phyloP scores from a whole-genome alignment of 352 stramenopile species.

The Globisporangium camurandrum region DNA sequence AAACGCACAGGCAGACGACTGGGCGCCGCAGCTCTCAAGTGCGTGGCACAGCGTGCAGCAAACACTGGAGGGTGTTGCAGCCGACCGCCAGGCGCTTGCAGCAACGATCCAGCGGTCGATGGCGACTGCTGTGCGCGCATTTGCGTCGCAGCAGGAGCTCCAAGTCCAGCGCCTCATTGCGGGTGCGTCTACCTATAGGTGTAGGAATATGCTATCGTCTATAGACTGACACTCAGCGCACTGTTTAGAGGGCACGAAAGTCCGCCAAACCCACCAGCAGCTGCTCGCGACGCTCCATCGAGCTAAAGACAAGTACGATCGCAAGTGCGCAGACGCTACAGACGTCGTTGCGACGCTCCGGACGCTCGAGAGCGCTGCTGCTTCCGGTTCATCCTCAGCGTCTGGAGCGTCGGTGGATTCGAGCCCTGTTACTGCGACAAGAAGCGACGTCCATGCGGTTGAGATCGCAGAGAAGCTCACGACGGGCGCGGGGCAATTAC shows the following conservation, averaged over 20 bases:
- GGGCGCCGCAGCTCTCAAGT: conserved; percentile 47
- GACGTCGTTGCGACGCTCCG: conserved; percentile 34
- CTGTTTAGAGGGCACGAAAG: conserved; percentile 66
- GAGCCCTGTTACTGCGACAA: neutral
- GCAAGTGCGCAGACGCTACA: conserved; percentile 55
- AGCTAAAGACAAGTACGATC: conserved; percentile 74
- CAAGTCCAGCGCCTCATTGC: conserved; percentile 69
- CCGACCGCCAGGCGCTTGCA: conserved; percentile 52
- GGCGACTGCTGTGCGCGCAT: conserved; percentile 49
- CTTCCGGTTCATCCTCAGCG: neutral
- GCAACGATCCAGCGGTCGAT: conserved; percentile 55
- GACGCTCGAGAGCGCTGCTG: conserved; percentile 18
- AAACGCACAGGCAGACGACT: conserved; percentile 55
- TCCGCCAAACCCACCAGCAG: conserved; percentile 55
- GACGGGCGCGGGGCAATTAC: conserved; percentile 44
- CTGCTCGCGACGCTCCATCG: conserved; percentile 54
- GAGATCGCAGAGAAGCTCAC: conserved; percentile 59
- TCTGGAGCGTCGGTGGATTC: too few relatives aligned
- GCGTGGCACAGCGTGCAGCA: conserved; percentile 54
- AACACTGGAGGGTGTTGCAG: conserved; percentile 38
- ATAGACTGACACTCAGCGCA: too few relatives aligned
- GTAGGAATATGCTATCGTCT: too few relatives aligned
- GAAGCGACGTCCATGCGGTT: conserved; percentile 23
- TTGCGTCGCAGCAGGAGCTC: conserved; percentile 61
- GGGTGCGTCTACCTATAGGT: too few relatives aligned